Base-by-base conservation (phyloP, 345 rosid genomes). In the Bretschneidera sinensis region DNA sequence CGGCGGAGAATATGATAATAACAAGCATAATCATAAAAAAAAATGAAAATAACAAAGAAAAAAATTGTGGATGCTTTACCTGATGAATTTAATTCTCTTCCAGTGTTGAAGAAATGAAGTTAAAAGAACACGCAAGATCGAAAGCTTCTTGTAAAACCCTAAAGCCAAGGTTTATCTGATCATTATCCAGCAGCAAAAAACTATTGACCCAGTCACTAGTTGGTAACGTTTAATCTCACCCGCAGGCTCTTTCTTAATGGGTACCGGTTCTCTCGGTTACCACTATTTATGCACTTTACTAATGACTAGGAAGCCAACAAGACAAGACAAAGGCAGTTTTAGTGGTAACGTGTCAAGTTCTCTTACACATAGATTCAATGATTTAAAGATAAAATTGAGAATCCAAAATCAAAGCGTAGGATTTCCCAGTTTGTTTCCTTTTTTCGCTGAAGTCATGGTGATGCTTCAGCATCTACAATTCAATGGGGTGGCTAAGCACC, bases 281-380 rank as follows among this genome's bases (percentile, higher is more conserved):
- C 39, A 39, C 45, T 28, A 3, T 28, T 2, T 28, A 4, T 39
- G 10, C 15, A 9, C 45, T 39, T 39, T 5, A 1, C 10, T 39
- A 4, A 5, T 4, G 10, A 39, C 4, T 4, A 31, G 6, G 6
- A 39, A 39, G 6, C 45, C 15, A 13, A 39, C 45, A 39, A 39
- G 10, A 39, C 45, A 5, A 10, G 52, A 20, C 9, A 33, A 43
- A 20, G 35, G 48, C 64, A 19, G 48, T 23, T 51, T 23, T 16
- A 54, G 56, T 23, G 25, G 23, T 57, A 67, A 82, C 80, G 87
- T 86, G 87, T 74, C 79, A 35, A 43, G 59, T 71, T 81, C 73
- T 73, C 67, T 47, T 17, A 62, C 89, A 71, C 87, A 64, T n/a
- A 48, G 31, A 9, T 22, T 17, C 48, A 22, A 11, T 15, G 21